Evolutionary conservation across 1,284 basidiomycete species (phyloP).

Genomic region (Cutaneotrichosporon mucoides): DNA sequence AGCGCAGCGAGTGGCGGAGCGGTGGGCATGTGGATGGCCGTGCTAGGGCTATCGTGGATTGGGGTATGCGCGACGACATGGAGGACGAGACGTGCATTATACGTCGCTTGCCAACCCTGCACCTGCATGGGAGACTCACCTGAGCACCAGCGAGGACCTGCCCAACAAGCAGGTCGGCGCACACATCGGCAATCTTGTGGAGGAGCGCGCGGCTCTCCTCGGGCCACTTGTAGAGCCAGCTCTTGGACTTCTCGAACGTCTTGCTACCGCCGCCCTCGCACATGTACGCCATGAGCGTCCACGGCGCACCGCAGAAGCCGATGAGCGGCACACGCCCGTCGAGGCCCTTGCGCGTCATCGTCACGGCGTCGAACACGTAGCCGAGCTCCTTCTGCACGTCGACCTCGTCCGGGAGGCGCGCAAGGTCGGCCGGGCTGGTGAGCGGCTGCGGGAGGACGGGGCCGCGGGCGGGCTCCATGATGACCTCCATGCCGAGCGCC

Average conservation of each 20-base stretch:
- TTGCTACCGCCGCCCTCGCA: constrained; percentile 88
- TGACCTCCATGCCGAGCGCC: constrained; percentile 88
- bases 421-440: constrained; percentile 66
- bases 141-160: constrained; percentile 83
- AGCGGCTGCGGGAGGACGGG: constrained; percentile 83
- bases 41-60: too few species aligned
- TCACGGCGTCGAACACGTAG: constrained; percentile 89
- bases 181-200: constrained; percentile 72
- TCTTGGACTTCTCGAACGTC: constrained; percentile 81
- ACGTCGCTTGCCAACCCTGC: too few species aligned
- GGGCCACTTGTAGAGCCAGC: constrained; percentile 86
- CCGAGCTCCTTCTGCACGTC: constrained; percentile 75
- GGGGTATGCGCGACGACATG: too few species aligned
- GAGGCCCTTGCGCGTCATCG: constrained; percentile 68
- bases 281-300: constrained; percentile 97
- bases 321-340: constrained; percentile 86
- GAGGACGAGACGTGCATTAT: too few species aligned
- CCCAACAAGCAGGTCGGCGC: constrained; percentile 78
- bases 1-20: too few species aligned
- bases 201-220: constrained; percentile 73
- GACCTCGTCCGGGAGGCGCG: constrained; percentile 59
- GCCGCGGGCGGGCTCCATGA: constrained; percentile 75
- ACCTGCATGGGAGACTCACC: not conserved
- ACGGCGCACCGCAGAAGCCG: constrained; percentile 91
- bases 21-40: too few species aligned